Evolutionary conservation across 495 filamentous ascomycete genomes (phyloP), one percentile per base, ranked within the genome.

Genomic region (Penicillium psychrofluorescens): DNA sequence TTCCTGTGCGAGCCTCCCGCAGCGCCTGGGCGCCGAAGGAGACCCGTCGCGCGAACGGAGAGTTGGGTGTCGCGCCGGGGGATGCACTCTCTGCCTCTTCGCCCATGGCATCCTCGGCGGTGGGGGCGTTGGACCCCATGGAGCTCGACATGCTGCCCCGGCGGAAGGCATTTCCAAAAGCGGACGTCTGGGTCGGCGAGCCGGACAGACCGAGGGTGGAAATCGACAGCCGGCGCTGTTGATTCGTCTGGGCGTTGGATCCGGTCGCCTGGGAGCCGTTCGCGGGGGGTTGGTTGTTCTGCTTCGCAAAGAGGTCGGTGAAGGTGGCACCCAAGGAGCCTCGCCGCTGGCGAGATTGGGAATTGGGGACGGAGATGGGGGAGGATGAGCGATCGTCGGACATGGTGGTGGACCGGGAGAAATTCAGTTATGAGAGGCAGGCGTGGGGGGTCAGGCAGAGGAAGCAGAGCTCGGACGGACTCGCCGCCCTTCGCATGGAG

Each of bases 21-120:
- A 95, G 70, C 31, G 92, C 88, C 56, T 88, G 81, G 22, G 88
- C 89, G 42, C 92, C 91, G 60, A 95, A 92, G 58, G 90, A 95
- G 70, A 95, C 79, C 14, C 92, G 83, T 39, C 92, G 81, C 8
- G 79, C 78, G 59, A 95, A 94, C 11, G 88, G 88, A 6, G 85
- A 85, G 37, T 64, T 77, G 29, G 86, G 78, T 7, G 75, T 72
- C 44, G 58, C 62, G 55, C 61, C 70, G 33, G 58, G 63, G 38
- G 57, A 68, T 41, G 52, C 58, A 52, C 57, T 83, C 35, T 74
- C 88, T 34, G 78, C 79, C 38, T 97, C 92, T 43, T 96, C 92
- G 35, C 90, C 76, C 35, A 90, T 84, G 48, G 74, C 88, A 63
- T 96, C 92, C 53, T 96, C 89, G 38, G 82, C 66, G n/a, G 81